Evolutionary conservation across 1,284 basidiomycete genomes (phyloP).

Genomic region (Ceratobasidium sp.): DNA sequence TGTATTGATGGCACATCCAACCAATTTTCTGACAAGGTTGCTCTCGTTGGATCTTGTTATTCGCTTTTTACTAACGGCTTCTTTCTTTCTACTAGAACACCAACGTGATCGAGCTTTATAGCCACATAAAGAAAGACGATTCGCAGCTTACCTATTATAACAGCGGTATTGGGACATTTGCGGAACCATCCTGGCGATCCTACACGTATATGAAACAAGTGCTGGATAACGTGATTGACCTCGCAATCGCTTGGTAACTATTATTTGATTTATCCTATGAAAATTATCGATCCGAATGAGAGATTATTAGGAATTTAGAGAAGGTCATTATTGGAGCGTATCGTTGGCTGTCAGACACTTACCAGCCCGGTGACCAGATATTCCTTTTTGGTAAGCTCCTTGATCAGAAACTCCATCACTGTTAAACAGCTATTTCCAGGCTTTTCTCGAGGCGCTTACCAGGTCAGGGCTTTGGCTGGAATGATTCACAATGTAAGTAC

Average conservation of each 20-base stretch:
- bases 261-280: not conserved
- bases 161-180: conserved; percentile 44
- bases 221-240: conserved; percentile 15
- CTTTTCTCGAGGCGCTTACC: conserved; percentile 62
- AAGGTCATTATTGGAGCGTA: conserved; percentile 41
- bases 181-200: conserved; percentile 29
- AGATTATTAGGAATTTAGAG: conserved; percentile 40
- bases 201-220: conserved; percentile 10
- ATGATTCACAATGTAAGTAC: conserved; percentile 57
- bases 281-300: not conserved
- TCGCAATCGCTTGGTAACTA: conserved; percentile 43
- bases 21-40: conserved; percentile 11
- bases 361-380: conserved; percentile 41
- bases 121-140: not conserved
- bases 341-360: conserved; percentile 44
- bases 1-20: conserved; percentile 24
- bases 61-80: too few relatives aligned
- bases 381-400: conserved; percentile 42
- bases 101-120: conserved; percentile 30
- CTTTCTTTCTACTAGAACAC: conserved; percentile 2
- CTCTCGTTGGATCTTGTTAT: not conserved
- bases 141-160: conserved; percentile 44
- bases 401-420: not conserved
- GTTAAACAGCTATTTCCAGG: conserved; percentile 51
- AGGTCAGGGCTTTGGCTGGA: conserved; percentile 57